Conservation (phyloP, 2,329 filamentous ascomycete species). For the Periconia digitata region DNA sequence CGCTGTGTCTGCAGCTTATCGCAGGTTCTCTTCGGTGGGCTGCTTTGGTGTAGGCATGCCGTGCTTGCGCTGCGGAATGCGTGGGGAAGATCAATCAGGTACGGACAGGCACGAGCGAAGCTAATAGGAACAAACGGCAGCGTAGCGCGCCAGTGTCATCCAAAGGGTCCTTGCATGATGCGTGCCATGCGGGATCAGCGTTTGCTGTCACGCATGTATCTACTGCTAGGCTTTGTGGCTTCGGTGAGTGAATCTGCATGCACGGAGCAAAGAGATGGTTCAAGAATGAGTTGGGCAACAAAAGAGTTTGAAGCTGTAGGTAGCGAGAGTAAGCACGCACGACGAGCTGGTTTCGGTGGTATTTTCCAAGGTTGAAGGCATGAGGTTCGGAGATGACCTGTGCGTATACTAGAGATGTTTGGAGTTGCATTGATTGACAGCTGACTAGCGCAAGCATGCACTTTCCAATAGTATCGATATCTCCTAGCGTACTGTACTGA, state of each 20-base stretch:
- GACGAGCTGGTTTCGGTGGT: neutral
- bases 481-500: neutral
- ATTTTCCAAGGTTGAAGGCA: neutral
- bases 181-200: slow-evolving; percentile 1
- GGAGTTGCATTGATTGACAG: neutral
- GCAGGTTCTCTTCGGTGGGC: neutral
- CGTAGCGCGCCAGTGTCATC: neutral
- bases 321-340: neutral
- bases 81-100: neutral
- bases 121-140: neutral
- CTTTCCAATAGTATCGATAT: neutral
- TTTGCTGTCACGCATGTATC: neutral
- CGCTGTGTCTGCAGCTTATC: neutral
- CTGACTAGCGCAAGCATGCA: neutral
- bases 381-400: neutral
- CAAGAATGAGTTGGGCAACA: neutral
- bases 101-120: neutral
- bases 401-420: neutral
- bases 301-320: neutral
- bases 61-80: neutral
- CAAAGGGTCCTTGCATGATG: neutral
- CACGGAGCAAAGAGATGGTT: neutral
- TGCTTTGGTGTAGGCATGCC: neutral
- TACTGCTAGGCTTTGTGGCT: neutral
- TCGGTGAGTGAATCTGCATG: neutral